Conservation (phyloP, 2,329 filamentous ascomycete genomes). For the Fusarium guadeloupense region DNA sequence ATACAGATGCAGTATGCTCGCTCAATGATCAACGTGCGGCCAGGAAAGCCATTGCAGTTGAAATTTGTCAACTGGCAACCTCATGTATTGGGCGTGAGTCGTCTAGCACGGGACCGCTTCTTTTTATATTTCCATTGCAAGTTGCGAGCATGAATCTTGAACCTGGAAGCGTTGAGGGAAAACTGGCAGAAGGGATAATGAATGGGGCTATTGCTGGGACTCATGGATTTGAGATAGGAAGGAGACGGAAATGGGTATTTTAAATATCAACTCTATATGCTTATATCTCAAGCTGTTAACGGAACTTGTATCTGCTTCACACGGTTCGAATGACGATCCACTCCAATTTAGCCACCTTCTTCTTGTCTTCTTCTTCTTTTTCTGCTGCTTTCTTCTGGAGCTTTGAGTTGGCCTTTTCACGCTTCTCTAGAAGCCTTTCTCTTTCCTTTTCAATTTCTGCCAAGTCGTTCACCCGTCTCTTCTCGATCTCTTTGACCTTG, state of each 20-base stretch:
- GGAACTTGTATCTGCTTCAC: neutral
- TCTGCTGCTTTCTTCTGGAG: conserved; percentile 2
- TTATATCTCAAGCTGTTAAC: neutral
- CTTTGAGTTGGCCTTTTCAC: neutral
- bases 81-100: neutral
- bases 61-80: conserved; percentile 12
- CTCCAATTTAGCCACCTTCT: conserved; percentile 19
- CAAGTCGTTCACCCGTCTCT: neutral
- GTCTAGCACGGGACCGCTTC: neutral
- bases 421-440: neutral
- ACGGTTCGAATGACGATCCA: conserved; percentile 17
- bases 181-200: conserved; percentile 9
- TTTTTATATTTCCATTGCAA: conserved; percentile 14
- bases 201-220: conserved; percentile 12
- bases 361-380: conserved; percentile 3
- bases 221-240: conserved; percentile 22
- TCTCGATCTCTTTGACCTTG: neutral
- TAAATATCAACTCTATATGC: neutral
- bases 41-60: neutral
- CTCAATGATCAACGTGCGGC: neutral
- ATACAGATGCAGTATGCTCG: neutral
- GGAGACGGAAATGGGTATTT: neutral
- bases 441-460: conserved; percentile 4
- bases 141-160: conserved; percentile 16
- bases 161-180: neutral